phyloP scores from a whole-genome alignment of 2,329 filamentous ascomycete genomes.

The Nannizziopsis arthrosporioides region DNA sequence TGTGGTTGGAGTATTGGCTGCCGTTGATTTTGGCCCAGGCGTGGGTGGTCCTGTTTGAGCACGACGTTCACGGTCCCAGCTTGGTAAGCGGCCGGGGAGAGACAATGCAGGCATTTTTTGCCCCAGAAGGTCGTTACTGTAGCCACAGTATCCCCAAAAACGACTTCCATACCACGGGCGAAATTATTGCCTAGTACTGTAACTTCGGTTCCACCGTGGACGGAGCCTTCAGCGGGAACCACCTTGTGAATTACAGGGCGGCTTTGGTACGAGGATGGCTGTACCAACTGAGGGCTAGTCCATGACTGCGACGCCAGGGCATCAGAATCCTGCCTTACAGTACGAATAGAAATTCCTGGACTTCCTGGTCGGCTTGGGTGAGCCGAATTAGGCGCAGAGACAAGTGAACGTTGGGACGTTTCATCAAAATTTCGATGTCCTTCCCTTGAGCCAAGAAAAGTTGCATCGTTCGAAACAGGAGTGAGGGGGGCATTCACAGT shows the following conservation, averaged over 20 bases:
- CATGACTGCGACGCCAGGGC: slow-evolving; percentile 42
- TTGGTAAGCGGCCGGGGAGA: slow-evolving; percentile 58
- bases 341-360: slow-evolving; percentile 36
- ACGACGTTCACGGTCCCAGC: slow-evolving; percentile 60
- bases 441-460: slow-evolving; percentile 46
- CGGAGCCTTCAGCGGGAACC: slow-evolving; percentile 71
- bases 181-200: slow-evolving; percentile 74
- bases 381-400: slow-evolving; percentile 59
- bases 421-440: slow-evolving; percentile 56
- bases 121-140: slow-evolving; percentile 73
- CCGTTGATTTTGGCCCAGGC: slow-evolving; percentile 37
- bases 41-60: slow-evolving; percentile 47
- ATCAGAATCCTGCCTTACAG: slow-evolving; percentile 17
- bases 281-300: slow-evolving; percentile 34
- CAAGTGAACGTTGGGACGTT: slow-evolving; percentile 51
- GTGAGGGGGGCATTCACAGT: slow-evolving; percentile 54
- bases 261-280: slow-evolving; percentile 39
- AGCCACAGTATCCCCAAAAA: slow-evolving; percentile 62
- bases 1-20: slow-evolving; percentile 38
- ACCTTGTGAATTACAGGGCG: slow-evolving; percentile 65
- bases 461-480: slow-evolving; percentile 52
- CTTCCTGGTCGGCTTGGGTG: slow-evolving; percentile 70
- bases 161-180: slow-evolving; percentile 65
- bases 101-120: slow-evolving; percentile 64
- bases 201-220: slow-evolving; percentile 74